Evolutionary conservation across 768 basidiomycete genomes (phyloP).

Genomic region (Royoungia palumana): DNA sequence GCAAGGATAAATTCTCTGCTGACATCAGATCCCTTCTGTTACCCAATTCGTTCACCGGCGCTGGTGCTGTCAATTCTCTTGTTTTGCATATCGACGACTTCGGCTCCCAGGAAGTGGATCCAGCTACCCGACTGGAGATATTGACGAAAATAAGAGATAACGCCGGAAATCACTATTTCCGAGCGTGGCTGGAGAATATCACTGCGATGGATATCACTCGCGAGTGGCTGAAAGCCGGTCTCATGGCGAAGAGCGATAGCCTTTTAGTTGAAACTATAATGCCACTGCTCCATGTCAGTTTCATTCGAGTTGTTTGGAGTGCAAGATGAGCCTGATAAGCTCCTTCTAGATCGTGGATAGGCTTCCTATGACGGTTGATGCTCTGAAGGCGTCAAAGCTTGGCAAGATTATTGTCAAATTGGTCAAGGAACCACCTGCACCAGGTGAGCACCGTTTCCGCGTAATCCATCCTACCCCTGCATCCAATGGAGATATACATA

Average conservation of each 20-base stretch:
- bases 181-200: conserved; percentile 79
- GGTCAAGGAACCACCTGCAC: conserved; percentile 67
- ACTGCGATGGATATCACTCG: conserved; percentile 73
- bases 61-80: conserved; percentile 62
- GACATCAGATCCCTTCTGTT: conserved; percentile 56
- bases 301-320: conserved; percentile 9
- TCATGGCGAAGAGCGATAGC: conserved; percentile 51
- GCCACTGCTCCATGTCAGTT: conserved; percentile 83
- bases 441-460: conserved; percentile 61
- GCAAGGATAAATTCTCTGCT: conserved; percentile 50
- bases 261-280: conserved; percentile 71
- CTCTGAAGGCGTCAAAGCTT: conserved; percentile 67
- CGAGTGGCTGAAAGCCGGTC: conserved; percentile 77
- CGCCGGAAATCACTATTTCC: conserved; percentile 83
- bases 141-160: conserved; percentile 78
- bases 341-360: conserved; percentile 69
- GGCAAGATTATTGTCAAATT: conserved; percentile 78
- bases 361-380: conserved; percentile 68
- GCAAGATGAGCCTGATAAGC: conserved; percentile 17
- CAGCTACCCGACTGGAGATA: conserved; percentile 65
- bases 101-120: conserved; percentile 62
- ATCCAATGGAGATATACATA: conserved; percentile 31
- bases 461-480: conserved; percentile 16
- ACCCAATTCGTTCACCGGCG: conserved; percentile 60
- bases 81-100: conserved; percentile 56